Percentiles rank a stretch among this genome's conserved stretches.
These are phyloP conservation scores for Candida sp. DNA, from an alignment of 1,139 yeast species.

Conservation along the genomic window DNA sequence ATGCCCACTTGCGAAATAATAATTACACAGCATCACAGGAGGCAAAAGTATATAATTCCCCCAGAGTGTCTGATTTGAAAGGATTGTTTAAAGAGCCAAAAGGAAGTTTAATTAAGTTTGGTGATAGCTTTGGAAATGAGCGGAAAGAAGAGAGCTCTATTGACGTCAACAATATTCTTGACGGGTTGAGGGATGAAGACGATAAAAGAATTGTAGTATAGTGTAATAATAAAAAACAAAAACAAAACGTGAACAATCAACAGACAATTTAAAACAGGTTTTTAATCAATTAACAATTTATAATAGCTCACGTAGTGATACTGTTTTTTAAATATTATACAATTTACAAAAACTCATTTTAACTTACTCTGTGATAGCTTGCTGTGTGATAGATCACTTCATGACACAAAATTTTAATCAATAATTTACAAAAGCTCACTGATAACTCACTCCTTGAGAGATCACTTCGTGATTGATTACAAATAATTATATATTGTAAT, in stretches of 20 bases:
- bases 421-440: too few relatives aligned
- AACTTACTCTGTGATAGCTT: too few relatives aligned
- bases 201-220: conserved; percentile 33
- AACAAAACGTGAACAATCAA: too few relatives aligned
- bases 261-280: too few relatives aligned
- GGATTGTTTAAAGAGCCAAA: conserved; percentile 17
- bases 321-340: too few relatives aligned
- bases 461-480: too few relatives aligned
- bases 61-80: conserved; percentile 46
- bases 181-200: conserved; percentile 34
- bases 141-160: conserved; percentile 17
- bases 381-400: too few relatives aligned
- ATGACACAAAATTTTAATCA: too few relatives aligned
- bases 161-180: conserved; percentile 35
- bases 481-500: conserved; percentile 22
- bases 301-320: too few relatives aligned
- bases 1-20: conserved; percentile 5
- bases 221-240: neutral
- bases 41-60: conserved; percentile 17
- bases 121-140: conserved; percentile 1
- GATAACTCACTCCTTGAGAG: too few relatives aligned
- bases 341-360: too few relatives aligned
- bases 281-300: too few relatives aligned
- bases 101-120: conserved; percentile 4
- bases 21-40: conserved; percentile 22